These are phyloP conservation scores for Zoysia matrella DNA, from an alignment of 202 grass and related monocot genomes.

Conservation along the genomic window DNA sequence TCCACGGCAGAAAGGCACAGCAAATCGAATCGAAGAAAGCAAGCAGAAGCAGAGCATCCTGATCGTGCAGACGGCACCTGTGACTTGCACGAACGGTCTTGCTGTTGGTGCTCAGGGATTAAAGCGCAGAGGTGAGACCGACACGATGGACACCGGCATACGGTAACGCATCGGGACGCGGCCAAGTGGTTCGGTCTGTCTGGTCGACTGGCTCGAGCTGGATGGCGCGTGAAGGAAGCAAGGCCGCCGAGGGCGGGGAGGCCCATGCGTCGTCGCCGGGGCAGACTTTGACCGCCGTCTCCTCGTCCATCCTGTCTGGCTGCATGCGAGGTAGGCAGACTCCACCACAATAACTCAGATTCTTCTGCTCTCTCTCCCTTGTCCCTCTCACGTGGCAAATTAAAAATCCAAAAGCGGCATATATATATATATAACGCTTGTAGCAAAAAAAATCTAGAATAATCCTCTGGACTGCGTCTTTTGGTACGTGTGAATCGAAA, in stretches of 20 bases:
- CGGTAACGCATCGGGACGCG: slow-evolving; percentile 33
- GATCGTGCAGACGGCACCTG: neutral
- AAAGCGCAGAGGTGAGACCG: slow-evolving; percentile 30
- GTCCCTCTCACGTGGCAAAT: slow-evolving; percentile 22
- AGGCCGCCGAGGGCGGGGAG: neutral
- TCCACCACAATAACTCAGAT: slow-evolving; percentile 34
- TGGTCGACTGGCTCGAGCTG: slow-evolving; percentile 18
- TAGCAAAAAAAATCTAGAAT: neutral
- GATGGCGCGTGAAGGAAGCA: neutral
- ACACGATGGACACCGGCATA: slow-evolving; percentile 35
- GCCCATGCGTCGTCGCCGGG: slow-evolving; percentile 35
- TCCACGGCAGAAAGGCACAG: neutral
- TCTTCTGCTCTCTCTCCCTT: neutral
- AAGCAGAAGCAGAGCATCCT: neutral
- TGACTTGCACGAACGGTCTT: slow-evolving; percentile 7
- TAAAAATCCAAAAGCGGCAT: neutral
- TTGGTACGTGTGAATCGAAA: neutral
- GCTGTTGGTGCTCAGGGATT: slow-evolving; percentile 28
- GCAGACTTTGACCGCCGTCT: slow-evolving; percentile 41
- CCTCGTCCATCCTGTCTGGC: slow-evolving; percentile 10
- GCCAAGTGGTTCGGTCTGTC: slow-evolving; percentile 31
- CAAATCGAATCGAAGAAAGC: neutral
- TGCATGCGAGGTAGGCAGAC: slow-evolving; percentile 36
- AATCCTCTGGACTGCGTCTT: neutral
- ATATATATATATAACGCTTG: neutral